Percentiles rank a stretch among this genome's conserved stretches.
Conservation (phyloP, 805 yeast species). For the Lipomyces spencermartinsiae region DNA sequence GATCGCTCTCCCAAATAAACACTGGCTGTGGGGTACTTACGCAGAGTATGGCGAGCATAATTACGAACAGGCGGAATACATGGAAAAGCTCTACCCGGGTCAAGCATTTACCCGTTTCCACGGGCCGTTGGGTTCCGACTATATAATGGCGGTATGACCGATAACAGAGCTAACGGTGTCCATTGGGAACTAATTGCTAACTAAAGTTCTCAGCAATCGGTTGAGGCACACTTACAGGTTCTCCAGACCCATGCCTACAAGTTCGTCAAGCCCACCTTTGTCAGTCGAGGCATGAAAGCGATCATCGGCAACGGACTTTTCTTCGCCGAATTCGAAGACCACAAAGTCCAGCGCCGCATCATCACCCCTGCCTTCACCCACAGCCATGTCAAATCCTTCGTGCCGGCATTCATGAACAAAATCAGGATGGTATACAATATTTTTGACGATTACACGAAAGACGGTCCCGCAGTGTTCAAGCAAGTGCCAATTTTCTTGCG, state of each 20-base stretch:
- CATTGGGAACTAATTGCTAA: conserved; percentile 1
- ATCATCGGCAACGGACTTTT: conserved; percentile 34
- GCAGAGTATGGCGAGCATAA: conserved; percentile 15
- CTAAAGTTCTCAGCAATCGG: conserved; percentile 13
- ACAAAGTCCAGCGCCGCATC: conserved; percentile 33
- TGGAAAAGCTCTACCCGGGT: conserved; percentile 23
- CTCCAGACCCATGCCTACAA: conserved; percentile 32
- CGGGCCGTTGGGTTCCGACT: conserved; percentile 29
- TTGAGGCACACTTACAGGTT: conserved; percentile 25
- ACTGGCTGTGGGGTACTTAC: conserved; percentile 26
- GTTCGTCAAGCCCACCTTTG: conserved; percentile 29
- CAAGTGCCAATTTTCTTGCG: conserved; percentile 18
- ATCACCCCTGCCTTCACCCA: conserved; percentile 27
- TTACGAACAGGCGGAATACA: conserved; percentile 19
- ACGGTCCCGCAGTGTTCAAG: conserved; percentile 18
- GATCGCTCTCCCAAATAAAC: conserved; percentile 9
- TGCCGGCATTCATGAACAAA: conserved; percentile 28
- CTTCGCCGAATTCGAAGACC: conserved; percentile 35
- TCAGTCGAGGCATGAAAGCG: conserved; percentile 25
- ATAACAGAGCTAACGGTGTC: background rate
- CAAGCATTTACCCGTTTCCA: conserved; percentile 20
- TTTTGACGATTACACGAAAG: conserved; percentile 14
- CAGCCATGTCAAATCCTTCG: conserved; percentile 26
- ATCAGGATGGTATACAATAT: conserved; percentile 7
- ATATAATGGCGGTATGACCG: conserved; percentile 14